Conservation (phyloP, 2,329 filamentous ascomycete genomes). For the Dactylellina parvicollis region DNA sequence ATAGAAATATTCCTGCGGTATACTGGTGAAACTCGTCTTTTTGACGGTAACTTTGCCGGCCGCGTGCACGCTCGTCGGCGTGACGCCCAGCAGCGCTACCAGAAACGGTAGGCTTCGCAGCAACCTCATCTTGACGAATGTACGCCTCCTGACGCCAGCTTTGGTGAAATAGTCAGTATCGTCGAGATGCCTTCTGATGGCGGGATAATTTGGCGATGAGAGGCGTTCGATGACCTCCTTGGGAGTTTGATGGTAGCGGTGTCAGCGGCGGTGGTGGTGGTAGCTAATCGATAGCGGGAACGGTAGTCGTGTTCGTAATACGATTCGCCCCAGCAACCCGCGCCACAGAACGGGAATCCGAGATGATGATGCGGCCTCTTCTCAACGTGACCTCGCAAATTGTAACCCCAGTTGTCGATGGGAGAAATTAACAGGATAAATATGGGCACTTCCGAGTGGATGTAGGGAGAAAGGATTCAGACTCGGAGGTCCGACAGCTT, state of each 20-base stretch:
- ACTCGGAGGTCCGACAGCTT: background rate
- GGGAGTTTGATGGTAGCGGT: background rate
- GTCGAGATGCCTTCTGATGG: slow-evolving; percentile 3
- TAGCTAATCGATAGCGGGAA: slow-evolving; percentile 45
- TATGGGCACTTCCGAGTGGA: background rate
- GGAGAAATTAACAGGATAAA: slow-evolving; percentile 10
- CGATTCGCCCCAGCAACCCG: slow-evolving; percentile 18
- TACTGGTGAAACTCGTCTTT: slow-evolving; percentile 72
- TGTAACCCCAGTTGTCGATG: slow-evolving; percentile 5
- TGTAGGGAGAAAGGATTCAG: slow-evolving; percentile 10
- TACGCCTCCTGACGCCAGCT: slow-evolving; percentile 41
- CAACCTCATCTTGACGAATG: slow-evolving; percentile 52
- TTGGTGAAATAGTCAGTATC: background rate
- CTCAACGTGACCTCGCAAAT: slow-evolving; percentile 15
- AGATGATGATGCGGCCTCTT: slow-evolving; percentile 46
- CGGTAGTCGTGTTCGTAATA: slow-evolving; percentile 52
- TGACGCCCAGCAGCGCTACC: slow-evolving; percentile 53
- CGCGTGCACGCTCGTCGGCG: slow-evolving; percentile 28
- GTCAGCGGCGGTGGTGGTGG: slow-evolving; percentile 1
- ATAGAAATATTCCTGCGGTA: slow-evolving; percentile 79
- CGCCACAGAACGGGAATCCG: slow-evolving; percentile 41
- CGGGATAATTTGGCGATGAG: slow-evolving; percentile 21
- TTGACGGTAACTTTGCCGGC: slow-evolving; percentile 60
- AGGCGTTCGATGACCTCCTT: slow-evolving; percentile 11
- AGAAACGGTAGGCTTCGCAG: slow-evolving; percentile 53